These are phyloP conservation scores for Ocimum tenuiflorum DNA, from an alignment of 257 asterid species.

Conservation along the genomic window DNA sequence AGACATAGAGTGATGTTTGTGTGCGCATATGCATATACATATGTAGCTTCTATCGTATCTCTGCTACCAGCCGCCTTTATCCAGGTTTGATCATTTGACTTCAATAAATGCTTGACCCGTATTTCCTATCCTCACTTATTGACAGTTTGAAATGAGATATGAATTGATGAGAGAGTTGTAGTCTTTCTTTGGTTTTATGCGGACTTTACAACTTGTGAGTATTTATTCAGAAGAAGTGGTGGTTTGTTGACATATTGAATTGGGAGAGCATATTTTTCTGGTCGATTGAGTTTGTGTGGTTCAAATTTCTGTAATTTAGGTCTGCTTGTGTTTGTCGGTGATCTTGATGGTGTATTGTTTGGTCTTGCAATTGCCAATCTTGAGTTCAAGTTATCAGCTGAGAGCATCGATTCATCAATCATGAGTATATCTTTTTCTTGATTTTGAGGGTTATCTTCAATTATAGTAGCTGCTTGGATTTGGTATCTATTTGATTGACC, in stretches of 20 bases:
- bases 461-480: background rate
- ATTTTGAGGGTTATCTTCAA: background rate
- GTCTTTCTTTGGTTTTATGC: slow-evolving; percentile 17
- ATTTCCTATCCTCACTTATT: background rate
- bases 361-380: slow-evolving; percentile 7
- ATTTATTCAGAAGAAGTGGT: background rate
- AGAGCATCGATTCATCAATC: background rate
- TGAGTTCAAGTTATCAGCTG: slow-evolving; percentile 8
- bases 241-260: slow-evolving; percentile 1
- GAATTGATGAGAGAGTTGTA: background rate
- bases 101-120: slow-evolving; percentile 32
- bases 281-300: background rate
- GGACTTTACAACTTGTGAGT: background rate
- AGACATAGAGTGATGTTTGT: background rate
- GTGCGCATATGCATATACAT: background rate
- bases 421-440: background rate
- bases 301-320: slow-evolving; percentile 20
- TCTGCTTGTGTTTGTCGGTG: slow-evolving; percentile 19
- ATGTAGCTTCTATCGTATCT: background rate
- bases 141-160: background rate
- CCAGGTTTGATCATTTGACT: slow-evolving; percentile 41
- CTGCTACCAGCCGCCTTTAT: slow-evolving; percentile 30
- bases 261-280: background rate
- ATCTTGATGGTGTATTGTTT: slow-evolving; percentile 12
- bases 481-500: background rate